phyloP scores from a whole-genome alignment of 1,139 yeast species.

The Magnusiomyces magnusii region DNA sequence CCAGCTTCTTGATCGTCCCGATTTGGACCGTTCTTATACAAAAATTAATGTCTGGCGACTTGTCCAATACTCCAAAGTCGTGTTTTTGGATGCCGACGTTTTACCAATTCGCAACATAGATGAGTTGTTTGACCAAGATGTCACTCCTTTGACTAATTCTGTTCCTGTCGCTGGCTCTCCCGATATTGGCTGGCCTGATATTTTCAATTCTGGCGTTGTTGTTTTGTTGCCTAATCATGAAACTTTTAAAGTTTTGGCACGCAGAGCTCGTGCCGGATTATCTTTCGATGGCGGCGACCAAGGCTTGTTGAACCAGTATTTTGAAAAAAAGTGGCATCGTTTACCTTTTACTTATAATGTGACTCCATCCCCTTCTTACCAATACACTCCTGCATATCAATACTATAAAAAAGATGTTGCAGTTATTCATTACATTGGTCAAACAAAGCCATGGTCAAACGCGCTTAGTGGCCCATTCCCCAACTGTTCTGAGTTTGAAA shows the following conservation, averaged over 20 bases:
- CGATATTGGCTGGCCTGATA: conserved; percentile 93
- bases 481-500: conserved; percentile 14
- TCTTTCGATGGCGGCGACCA: conserved; percentile 96
- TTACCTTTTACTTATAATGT: conserved; percentile 82
- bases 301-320: conserved; percentile 79
- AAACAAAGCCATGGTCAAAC: conserved; percentile 68
- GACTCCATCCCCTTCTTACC: conserved; percentile 75
- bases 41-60: conserved; percentile 69
- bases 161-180: conserved; percentile 55
- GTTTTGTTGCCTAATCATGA: conserved; percentile 50
- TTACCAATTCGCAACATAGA: conserved; percentile 48
- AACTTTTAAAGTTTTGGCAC: conserved; percentile 40
- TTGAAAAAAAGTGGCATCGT: conserved; percentile 54
- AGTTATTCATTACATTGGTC: conserved; percentile 76
- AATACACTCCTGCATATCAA: conserved; percentile 68
- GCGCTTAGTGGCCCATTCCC: conserved; percentile 15
- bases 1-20: conserved; percentile 57
- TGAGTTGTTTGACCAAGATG: conserved; percentile 36
- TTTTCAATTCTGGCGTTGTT: conserved; percentile 86
- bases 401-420: conserved; percentile 51
- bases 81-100: conserved; percentile 80
- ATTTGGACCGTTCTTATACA: conserved; percentile 61
- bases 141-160: conserved; percentile 17
- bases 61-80: conserved; percentile 49
- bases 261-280: conserved; percentile 35